Base-by-base conservation (phyloP, 176 grass and related monocot species). In the Neostapfia colusana region DNA sequence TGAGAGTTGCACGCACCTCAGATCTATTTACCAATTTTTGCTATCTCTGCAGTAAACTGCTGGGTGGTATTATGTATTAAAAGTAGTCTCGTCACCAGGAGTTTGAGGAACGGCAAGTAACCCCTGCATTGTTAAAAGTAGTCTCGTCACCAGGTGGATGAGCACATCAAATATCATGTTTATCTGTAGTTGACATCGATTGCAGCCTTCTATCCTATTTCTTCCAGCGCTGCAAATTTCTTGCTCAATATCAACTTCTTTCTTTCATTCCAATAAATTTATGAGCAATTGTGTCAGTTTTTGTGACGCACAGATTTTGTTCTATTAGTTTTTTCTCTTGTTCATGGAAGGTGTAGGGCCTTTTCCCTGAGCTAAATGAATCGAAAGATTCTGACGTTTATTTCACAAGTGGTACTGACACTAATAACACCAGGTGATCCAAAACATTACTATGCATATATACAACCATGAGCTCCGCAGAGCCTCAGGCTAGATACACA, bases 11-110 rank as follows among this genome's bases (percentile, higher is more conserved):
- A 21, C 46, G 21, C 13, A 21, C 46, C 55, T 21, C 31, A 43
- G 37, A 48, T 26, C 67, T 42, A 25, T 59, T 37, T 58, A 25
- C 76, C 31, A 38, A 74, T 58, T 79, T 85, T 78, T 74, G 61
- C 74, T 70, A 46, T 89, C 78, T 46, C 67, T 62, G 72, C 26
- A 78, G 87, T 78, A 24, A 82, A 85, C 41, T 51, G 69, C 41
- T 79, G 73, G 82, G 37, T 57, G 74, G 73, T 82, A 82, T 65
- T 37, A 69, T 89, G 72, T 49, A 76, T 50, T 81, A 74, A 21
- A 78, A 61, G 69, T 70, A 85, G 83, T 85, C 48, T 49, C 15
- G 13, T 81, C 57, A 35, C 57, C 56, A 50, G 57, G 26, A 63
- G 79, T 83, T 65, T 70, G 68, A 57, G 69, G 66, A 60, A 73